phyloP scores from a whole-genome alignment of 208 protist species.

The Wallacemonas sp. region DNA sequence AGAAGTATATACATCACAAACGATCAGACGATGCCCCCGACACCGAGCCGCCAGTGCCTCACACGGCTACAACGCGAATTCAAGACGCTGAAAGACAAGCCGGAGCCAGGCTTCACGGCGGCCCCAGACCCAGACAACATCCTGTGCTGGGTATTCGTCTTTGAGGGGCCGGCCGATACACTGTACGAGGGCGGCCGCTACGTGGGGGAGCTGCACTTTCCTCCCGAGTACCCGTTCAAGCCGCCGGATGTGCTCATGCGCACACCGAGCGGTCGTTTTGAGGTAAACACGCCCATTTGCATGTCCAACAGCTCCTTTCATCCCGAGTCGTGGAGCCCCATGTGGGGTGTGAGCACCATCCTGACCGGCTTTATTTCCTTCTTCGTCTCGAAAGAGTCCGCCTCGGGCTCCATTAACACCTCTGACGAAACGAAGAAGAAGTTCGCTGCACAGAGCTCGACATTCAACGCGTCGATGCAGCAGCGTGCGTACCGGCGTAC shows the following conservation, averaged over 20 bases:
- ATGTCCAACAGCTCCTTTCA: constrained; percentile 87
- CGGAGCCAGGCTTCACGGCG: constrained; percentile 23
- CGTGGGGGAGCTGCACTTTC: constrained; percentile 94
- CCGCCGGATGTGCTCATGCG: constrained; percentile 88
- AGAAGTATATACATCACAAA: too few species aligned
- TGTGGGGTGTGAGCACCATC: constrained; percentile 83
- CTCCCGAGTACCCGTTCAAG: constrained; percentile 95
- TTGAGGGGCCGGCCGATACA: constrained; percentile 77
- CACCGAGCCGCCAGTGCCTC: constrained; percentile 27
- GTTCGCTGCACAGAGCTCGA: constrained; percentile 36
- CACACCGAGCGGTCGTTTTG: constrained; percentile 88
- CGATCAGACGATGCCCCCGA: background rate
- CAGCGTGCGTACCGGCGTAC: constrained; percentile 32
- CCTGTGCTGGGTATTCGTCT: constrained; percentile 80
- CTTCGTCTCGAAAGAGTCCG: constrained; percentile 54
- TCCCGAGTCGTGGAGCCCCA: constrained; percentile 85
- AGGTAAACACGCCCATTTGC: constrained; percentile 60
- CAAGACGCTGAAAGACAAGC: constrained; percentile 20
- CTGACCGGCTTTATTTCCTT: constrained; percentile 85
- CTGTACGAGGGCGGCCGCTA: constrained; percentile 95
- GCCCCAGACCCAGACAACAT: constrained; percentile 68
- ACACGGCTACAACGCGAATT: constrained; percentile 47
- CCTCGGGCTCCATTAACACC: constrained; percentile 34
- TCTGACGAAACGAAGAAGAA: constrained; percentile 28
- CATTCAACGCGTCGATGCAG: constrained; percentile 53